A percentile compares a stretch with the other conserved stretches of the same genome.
phyloP scores from a whole-genome alignment of 2,329 filamentous ascomycete species.

The Verticillium zaregamsianum region DNA sequence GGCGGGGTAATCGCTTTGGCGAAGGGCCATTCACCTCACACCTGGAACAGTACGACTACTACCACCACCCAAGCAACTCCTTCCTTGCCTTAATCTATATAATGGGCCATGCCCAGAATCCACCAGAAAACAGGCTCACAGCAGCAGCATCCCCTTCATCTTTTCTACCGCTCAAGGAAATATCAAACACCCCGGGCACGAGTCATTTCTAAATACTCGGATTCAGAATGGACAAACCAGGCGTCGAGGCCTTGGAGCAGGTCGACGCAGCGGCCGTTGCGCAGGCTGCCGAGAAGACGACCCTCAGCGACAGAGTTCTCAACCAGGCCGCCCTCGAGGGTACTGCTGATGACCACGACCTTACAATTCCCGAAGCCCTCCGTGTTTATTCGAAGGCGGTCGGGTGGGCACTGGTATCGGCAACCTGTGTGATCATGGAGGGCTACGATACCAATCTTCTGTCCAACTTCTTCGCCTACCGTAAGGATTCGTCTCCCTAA shows the following conservation, averaged over 20 bases:
- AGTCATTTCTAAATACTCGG: neutral
- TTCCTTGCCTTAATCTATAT: neutral
- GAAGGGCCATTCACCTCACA: neutral
- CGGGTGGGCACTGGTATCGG: conserved; percentile 19
- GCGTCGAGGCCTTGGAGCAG: neutral
- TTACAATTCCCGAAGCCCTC: conserved; percentile 28
- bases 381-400: conserved; percentile 24
- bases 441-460: conserved; percentile 16
- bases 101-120: neutral
- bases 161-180: neutral
- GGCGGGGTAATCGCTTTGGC: neutral
- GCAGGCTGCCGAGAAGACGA: neutral
- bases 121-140: neutral
- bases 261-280: neutral
- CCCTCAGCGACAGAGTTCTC: neutral
- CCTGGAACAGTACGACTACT: neutral
- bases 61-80: neutral
- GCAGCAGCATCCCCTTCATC: neutral
- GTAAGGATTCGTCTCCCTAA: neutral
- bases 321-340: conserved; percentile 28
- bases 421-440: conserved; percentile 26
- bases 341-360: conserved; percentile 30
- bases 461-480: conserved; percentile 21
- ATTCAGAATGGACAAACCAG: neutral
- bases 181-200: neutral